Evolutionary conservation across 768 basidiomycete genomes (phyloP).

Genomic region (Xerocomus brunneocitrinus): DNA sequence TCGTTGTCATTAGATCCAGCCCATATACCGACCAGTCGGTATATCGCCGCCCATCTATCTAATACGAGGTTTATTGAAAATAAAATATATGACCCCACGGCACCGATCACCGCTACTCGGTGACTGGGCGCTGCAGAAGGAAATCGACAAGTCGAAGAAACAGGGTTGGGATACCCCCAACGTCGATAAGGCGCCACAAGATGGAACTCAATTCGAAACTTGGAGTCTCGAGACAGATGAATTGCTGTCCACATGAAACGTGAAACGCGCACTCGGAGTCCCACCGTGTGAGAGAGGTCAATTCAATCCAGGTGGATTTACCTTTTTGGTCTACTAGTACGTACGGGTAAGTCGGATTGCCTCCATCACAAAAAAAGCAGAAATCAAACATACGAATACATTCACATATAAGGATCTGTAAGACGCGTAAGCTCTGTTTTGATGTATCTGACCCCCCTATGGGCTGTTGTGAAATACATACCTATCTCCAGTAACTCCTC

Average conservation of each 20-base stretch:
- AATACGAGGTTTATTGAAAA: not conserved
- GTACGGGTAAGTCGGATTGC: not conserved
- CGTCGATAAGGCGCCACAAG: not conserved
- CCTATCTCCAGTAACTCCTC: no score
- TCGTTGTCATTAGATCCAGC: not conserved
- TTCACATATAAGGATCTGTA: no score
- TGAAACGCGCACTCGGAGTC: not conserved
- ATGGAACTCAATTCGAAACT: not conserved
- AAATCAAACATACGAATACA: no score
- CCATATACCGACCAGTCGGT: not conserved
- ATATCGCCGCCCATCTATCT: not conserved
- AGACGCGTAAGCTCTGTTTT: no score
- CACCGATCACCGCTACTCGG: not conserved
- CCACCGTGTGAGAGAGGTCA: no score
- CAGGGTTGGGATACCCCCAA: not conserved
- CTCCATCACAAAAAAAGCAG: constrained; percentile 19
- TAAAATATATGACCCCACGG: not conserved
- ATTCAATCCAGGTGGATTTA: not conserved
- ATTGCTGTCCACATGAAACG: not conserved
- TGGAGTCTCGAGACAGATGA: not conserved
- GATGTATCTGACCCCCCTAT: no score
- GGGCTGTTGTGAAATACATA: no score
- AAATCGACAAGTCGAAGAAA: not conserved
- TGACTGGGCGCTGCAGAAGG: not conserved
- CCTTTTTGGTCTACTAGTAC: not conserved